Evolutionary conservation across 176 grass and related monocot species (phyloP).

Genomic region (Carex scoparia): DNA sequence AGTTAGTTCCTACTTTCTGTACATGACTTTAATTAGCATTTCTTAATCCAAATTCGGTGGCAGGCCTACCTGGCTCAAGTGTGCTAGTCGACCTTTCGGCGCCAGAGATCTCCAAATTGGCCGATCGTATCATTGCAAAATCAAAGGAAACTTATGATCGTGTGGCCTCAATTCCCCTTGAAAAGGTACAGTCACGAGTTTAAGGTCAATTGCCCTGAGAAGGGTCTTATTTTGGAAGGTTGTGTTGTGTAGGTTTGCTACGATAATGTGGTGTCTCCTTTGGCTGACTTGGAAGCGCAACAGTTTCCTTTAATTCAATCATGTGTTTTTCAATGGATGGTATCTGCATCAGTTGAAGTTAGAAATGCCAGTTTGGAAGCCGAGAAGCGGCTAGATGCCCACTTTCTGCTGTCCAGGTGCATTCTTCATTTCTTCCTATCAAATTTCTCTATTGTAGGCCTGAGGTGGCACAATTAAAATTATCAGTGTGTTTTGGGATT

Average conservation of each 20-base stretch:
- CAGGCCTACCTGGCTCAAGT: slow-evolving; percentile 71
- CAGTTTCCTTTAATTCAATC: slow-evolving; percentile 89
- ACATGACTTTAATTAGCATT: background rate
- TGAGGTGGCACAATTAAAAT: background rate
- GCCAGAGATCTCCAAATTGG: slow-evolving; percentile 56
- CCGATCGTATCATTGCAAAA: slow-evolving; percentile 60
- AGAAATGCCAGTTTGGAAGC: slow-evolving; percentile 66
- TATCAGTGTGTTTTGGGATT: background rate
- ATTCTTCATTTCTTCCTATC: slow-evolving; percentile 32
- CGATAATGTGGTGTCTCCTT: slow-evolving; percentile 55
- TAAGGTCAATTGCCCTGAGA: slow-evolving; percentile 6
- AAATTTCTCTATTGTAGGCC: background rate
- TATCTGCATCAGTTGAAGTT: slow-evolving; percentile 63
- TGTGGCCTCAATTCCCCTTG: slow-evolving; percentile 64
- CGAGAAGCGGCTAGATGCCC: slow-evolving; percentile 70
- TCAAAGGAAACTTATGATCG: slow-evolving; percentile 78
- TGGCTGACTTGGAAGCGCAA: slow-evolving; percentile 81
- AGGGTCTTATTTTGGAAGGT: slow-evolving; percentile 12
- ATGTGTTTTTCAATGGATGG: slow-evolving; percentile 74
- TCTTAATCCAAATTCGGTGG: background rate
- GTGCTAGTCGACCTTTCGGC: slow-evolving; percentile 62
- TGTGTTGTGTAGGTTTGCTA: slow-evolving; percentile 50
- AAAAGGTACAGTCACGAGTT: slow-evolving; percentile 56
- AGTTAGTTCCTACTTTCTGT: background rate
- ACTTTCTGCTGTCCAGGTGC: slow-evolving; percentile 74